These are phyloP conservation scores for Pichia sp. DNA, from an alignment of 1,139 yeast species.

Conservation along the genomic window DNA sequence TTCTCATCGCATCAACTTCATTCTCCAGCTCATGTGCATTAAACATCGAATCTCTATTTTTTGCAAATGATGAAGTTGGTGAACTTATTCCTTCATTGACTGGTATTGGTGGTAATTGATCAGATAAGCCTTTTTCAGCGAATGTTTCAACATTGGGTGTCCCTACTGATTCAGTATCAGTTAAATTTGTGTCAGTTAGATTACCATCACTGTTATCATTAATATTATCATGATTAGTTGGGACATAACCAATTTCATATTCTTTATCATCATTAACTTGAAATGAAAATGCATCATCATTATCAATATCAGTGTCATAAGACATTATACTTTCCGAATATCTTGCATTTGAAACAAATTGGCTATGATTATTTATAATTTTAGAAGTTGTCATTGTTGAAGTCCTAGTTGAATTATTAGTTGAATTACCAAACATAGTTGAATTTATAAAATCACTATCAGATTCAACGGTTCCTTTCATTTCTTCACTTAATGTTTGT, in stretches of 20 bases:
- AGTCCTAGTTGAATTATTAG: constrained; percentile 6
- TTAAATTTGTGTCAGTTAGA: constrained; percentile 8
- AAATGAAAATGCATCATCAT: constrained; percentile 21
- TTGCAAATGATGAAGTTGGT: neutral
- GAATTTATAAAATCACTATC: constrained; percentile 4
- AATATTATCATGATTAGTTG: too few relatives aligned
- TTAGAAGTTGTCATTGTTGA: constrained; percentile 1
- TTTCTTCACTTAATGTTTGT: constrained; percentile 10
- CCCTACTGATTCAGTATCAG: constrained; percentile 6
- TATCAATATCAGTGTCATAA: constrained; percentile 11
- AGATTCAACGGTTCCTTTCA: constrained; percentile 1
- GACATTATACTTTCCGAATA: constrained; percentile 14
- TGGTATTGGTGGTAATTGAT: constrained; percentile 3
- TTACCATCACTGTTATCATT: constrained; percentile 1
- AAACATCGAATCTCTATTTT: constrained; percentile 1
- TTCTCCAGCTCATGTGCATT: constrained; percentile 3
- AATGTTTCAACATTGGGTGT: constrained; percentile 20
- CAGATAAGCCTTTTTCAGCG: neutral
- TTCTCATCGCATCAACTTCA: constrained; percentile 14
- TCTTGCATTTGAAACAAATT: constrained; percentile 13
- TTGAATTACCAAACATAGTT: neutral
- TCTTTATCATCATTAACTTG: constrained; percentile 20
- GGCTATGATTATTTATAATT: constrained; percentile 8
- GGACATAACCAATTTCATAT: constrained; percentile 14
- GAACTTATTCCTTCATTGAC: too few relatives aligned